Evolutionary conservation across 2,329 filamentous ascomycete species (phyloP).

Genomic region (Ophiostoma perfectum): DNA sequence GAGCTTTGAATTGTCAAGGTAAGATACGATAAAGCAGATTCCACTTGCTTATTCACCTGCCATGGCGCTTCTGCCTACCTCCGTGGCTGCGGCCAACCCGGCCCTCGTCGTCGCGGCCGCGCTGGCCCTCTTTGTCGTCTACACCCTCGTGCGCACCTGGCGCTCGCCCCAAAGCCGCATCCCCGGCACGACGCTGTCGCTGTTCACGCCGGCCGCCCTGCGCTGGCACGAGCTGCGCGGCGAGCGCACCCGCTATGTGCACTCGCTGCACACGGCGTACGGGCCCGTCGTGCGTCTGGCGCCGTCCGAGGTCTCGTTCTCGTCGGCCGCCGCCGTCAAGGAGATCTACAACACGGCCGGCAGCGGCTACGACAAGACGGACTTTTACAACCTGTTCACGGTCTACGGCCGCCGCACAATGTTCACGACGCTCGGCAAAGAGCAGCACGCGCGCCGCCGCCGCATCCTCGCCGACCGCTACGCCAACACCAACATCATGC

Average conservation of each 20-base stretch:
- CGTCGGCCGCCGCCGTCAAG: conserved; percentile 51
- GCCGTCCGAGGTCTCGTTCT: conserved; percentile 56
- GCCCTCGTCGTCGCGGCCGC: neutral
- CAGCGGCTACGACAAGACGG: conserved; percentile 60
- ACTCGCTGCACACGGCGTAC: conserved; percentile 49
- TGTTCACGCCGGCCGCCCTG: conserved; percentile 46
- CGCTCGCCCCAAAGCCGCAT: conserved; percentile 37
- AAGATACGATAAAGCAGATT: neutral
- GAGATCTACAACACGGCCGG: conserved; percentile 59
- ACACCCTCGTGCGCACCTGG: conserved; percentile 16
- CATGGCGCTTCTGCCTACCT: neutral
- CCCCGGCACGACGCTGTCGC: conserved; percentile 46
- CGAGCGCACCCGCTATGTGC: conserved; percentile 50
- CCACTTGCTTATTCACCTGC: neutral
- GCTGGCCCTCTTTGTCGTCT: conserved; percentile 18
- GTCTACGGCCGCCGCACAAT: conserved; percentile 55
- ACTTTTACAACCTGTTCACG: conserved; percentile 58
- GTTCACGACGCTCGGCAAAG: conserved; percentile 54
- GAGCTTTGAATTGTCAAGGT: neutral
- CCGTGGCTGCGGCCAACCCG: neutral
- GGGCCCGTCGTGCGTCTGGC: conserved; percentile 54
- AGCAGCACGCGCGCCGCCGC: conserved; percentile 58
- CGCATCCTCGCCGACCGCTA: conserved; percentile 61
- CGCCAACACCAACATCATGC: conserved; percentile 62
- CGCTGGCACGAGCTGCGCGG: conserved; percentile 54